Evolutionary conservation across 352 stramenopile species (phyloP).

Genomic region (Phytophthora hibernalis): DNA sequence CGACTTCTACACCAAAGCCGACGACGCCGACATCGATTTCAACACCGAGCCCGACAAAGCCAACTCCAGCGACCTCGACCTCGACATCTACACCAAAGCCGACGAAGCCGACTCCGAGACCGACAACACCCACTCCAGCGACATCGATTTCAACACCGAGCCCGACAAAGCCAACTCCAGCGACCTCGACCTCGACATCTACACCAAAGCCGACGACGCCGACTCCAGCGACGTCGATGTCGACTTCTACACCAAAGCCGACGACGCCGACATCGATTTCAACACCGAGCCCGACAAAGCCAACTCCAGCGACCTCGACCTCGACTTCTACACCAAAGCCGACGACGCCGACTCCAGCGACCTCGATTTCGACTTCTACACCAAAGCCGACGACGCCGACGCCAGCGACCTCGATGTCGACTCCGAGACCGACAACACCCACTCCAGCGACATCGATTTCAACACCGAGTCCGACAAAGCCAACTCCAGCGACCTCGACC

Average conservation of each 20-base stretch:
- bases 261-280: too few relatives aligned
- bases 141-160: background rate
- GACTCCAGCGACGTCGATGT: background rate
- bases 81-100: background rate
- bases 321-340: background rate
- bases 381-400: too few relatives aligned
- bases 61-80: background rate
- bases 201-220: constrained; percentile 2
- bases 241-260: background rate
- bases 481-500: background rate
- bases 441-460: background rate
- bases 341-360: too few relatives aligned
- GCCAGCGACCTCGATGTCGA: background rate
- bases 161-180: background rate
- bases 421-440: background rate
- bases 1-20: too few relatives aligned
- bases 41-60: background rate
- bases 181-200: background rate
- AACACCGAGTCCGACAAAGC: background rate
- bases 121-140: background rate
- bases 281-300: background rate
- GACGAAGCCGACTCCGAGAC: background rate
- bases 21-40: too few relatives aligned
- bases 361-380: too few relatives aligned
- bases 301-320: background rate